phyloP scores from a whole-genome alignment of 75 land plant species.

The Selaginella tamariscina region DNA sequence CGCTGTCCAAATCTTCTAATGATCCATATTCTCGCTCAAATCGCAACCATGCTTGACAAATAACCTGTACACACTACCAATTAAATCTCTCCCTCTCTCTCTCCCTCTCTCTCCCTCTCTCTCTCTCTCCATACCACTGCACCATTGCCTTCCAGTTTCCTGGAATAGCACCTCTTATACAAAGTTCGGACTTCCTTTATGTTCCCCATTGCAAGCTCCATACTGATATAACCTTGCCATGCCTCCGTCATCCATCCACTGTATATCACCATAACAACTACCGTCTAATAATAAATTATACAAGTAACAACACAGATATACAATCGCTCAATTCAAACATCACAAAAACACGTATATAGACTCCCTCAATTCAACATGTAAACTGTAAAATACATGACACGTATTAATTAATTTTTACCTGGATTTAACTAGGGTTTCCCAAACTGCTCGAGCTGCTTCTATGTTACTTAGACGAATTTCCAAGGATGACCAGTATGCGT shows the following conservation, averaged over 20 bases:
- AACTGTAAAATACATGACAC: too few species aligned
- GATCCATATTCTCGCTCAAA: slow-evolving; percentile 87
- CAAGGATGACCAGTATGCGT: slow-evolving; percentile 76
- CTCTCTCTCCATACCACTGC: slow-evolving; percentile 56
- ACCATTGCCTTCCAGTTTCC: slow-evolving; percentile 71
- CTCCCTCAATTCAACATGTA: slow-evolving; percentile 3
- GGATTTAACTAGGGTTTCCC: slow-evolving; percentile 78
- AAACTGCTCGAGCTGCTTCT: slow-evolving; percentile 77
- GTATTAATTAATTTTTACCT: slow-evolving; percentile 32
- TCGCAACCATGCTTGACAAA: slow-evolving; percentile 69
- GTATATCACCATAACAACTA: slow-evolving; percentile 7
- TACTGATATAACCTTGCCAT: slow-evolving; percentile 75
- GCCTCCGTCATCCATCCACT: slow-evolving; percentile 65
- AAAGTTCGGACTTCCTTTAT: slow-evolving; percentile 74
- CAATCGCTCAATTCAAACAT: background rate
- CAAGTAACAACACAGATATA: background rate
- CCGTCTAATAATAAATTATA: background rate
- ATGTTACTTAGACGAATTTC: slow-evolving; percentile 52
- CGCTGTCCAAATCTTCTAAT: slow-evolving; percentile 71
- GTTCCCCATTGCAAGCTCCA: slow-evolving; percentile 60
- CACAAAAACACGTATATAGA: slow-evolving; percentile 17
- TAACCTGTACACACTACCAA: slow-evolving; percentile 36
- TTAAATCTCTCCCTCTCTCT: background rate
- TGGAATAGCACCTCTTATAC: slow-evolving; percentile 85
- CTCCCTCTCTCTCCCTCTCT: background rate